These are phyloP conservation scores for Linderina pennispora DNA, from an alignment of 192 early-diverging fungal species.

Conservation along the genomic window DNA sequence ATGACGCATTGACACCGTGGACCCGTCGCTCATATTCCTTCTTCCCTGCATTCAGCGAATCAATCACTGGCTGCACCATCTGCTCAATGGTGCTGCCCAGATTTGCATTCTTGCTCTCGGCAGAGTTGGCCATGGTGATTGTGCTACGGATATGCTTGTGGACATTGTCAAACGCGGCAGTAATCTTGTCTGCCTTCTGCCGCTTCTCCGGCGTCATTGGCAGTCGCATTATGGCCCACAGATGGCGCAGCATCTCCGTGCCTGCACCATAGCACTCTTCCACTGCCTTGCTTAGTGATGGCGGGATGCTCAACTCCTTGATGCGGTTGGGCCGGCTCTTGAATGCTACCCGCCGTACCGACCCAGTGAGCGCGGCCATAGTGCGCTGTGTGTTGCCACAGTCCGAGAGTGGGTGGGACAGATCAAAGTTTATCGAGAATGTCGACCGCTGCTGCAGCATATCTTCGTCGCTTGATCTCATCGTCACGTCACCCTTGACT, in stretches of 20 bases:
- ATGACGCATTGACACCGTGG: too few relatives aligned
- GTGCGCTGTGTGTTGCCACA: slow-evolving; percentile 29
- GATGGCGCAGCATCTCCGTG: slow-evolving; percentile 46
- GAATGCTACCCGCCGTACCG: slow-evolving; percentile 11
- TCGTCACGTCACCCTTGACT: slow-evolving; percentile 22
- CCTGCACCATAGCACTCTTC: slow-evolving; percentile 44
- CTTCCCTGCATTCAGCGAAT: slow-evolving; percentile 25
- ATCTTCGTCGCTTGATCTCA: too few relatives aligned
- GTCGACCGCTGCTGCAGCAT: neutral
- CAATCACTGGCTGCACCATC: slow-evolving; percentile 40
- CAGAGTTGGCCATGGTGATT: slow-evolving; percentile 15
- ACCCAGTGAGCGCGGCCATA: slow-evolving; percentile 15
- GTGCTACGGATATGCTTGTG: slow-evolving; percentile 27
- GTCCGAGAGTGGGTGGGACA: slow-evolving; percentile 12
- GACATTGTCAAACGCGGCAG: slow-evolving; percentile 24
- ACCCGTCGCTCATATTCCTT: slow-evolving; percentile 11
- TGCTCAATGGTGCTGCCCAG: slow-evolving; percentile 25
- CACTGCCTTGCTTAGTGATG: slow-evolving; percentile 19
- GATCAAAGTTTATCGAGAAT: slow-evolving; percentile 23
- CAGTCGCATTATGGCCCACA: slow-evolving; percentile 39
- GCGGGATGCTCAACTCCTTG: slow-evolving; percentile 31
- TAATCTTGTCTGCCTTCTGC: slow-evolving; percentile 37
- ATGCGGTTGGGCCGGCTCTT: slow-evolving; percentile 32
- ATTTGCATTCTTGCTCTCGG: slow-evolving; percentile 22
- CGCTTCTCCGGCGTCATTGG: slow-evolving; percentile 22